Base-by-base conservation (phyloP, 441 rosid species). In the Populus trichocarpa region DNA sequence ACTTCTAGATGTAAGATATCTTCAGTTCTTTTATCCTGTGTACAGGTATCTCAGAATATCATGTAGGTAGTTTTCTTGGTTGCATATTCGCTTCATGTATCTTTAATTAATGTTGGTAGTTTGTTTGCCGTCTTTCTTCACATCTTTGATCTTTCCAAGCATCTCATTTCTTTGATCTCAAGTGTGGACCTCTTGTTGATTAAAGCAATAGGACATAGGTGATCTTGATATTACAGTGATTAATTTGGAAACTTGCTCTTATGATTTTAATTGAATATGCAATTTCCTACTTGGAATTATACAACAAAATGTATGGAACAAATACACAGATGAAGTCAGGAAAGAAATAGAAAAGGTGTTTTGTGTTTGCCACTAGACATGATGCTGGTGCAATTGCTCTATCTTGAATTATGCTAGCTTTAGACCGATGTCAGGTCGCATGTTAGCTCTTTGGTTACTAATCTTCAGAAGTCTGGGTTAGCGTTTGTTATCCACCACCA, bases 1-100 rank as follows among this genome's bases (percentile, higher is more conserved):
- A 46, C 57, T 84, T 83, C 22, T 85, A 13, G 93, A 95, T 79
- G 99, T 93, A 89, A 88, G 93, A 71, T 59, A 69, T 23, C 13
- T 65, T 1, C 68, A 23, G 32, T 23, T 25, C 32, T 65, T 16
- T 10, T 65, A 23, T 65, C 25, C 16, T 64, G 30, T 5, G 14
- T 8, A 8, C 26, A 65, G 9, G 12, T 63, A 16, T 16, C 59
- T 50, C 6, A 13, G 57, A 46, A 46, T 30, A 30, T 30, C 4
- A 30, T 30, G 32, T 30, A 3, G 32, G 32, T 30, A 30, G 32
- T 30, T 30, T 30, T 30, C 32, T 46, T 40, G 61, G 42, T 70
- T 72, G 72, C 66, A 53, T 50, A 25, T 70, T 22, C n/a, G 46
- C 8, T 36, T 77, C 20, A 23, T 59, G 59, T 64, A 57, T 23